A percentile compares a stretch with the other conserved stretches of the same genome.
These are phyloP conservation scores for Spencermartinsiella europaea DNA, from an alignment of 805 yeast genomes.

Conservation along the genomic window DNA sequence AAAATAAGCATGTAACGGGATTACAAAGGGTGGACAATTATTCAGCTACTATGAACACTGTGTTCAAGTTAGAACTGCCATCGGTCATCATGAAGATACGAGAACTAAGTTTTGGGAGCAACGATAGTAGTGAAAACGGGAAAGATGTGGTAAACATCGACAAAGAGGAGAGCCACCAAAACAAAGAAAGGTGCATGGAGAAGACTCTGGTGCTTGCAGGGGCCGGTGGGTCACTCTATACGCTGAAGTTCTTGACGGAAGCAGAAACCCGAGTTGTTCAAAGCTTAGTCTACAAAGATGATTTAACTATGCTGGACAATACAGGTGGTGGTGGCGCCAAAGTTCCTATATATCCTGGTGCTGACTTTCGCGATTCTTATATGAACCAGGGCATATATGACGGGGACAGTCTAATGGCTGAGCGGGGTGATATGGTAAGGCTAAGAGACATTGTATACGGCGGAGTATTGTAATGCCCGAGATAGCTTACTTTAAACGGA, in stretches of 20 bases:
- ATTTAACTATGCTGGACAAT: not conserved
- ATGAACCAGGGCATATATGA: not conserved
- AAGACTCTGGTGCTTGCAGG: constrained; percentile 2
- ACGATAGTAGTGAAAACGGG: not conserved
- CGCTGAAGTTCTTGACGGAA: not conserved
- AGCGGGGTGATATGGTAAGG: not conserved
- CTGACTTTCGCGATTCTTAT: not conserved
- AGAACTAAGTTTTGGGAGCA: not conserved
- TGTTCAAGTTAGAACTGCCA: constrained; percentile 7
- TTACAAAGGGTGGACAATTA: not conserved
- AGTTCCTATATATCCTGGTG: not conserved
- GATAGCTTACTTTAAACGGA: no score
- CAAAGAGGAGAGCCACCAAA: not conserved
- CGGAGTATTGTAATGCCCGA: not conserved
- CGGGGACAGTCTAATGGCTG: not conserved
- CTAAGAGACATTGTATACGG: not conserved
- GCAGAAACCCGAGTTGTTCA: not conserved
- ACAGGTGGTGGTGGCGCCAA: not conserved
- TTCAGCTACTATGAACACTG: constrained; percentile 1
- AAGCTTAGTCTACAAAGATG: not conserved
- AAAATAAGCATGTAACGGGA: constrained; percentile 6
- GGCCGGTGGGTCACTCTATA: constrained; percentile 4
- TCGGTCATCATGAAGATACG: constrained; percentile 8
- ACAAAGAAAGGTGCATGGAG: not conserved
- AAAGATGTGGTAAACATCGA: no score